phyloP scores from a whole-genome alignment of 331 rosid species.

The Dryas integrifolia region DNA sequence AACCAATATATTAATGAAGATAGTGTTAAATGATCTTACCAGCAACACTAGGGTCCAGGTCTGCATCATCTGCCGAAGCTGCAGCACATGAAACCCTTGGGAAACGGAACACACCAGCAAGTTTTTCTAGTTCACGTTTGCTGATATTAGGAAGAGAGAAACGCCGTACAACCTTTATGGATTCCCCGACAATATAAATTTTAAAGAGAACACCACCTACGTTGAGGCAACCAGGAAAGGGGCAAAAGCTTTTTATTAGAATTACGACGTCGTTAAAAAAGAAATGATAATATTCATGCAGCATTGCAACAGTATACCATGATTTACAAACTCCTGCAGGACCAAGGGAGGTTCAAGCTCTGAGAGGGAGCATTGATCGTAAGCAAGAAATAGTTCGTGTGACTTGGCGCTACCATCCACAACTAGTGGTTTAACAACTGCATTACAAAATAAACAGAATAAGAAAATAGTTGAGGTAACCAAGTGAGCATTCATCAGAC shows the following conservation, averaged over 20 bases:
- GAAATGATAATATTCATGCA: background rate
- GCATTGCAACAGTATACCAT: constrained; percentile 51
- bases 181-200: constrained; percentile 67
- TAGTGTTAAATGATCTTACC: constrained; percentile 44
- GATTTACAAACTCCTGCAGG: constrained; percentile 86
- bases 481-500: background rate
- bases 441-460: constrained; percentile 22
- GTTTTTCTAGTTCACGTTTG: constrained; percentile 55
- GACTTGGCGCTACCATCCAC: constrained; percentile 86
- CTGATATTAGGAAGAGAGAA: constrained; percentile 80
- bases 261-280: background rate
- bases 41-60: constrained; percentile 72
- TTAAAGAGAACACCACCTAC: constrained; percentile 79
- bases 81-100: constrained; percentile 87
- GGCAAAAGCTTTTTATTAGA: background rate
- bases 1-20: background rate
- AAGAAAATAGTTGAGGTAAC: background rate
- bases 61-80: constrained; percentile 83
- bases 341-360: constrained; percentile 85
- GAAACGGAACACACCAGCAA: constrained; percentile 59
- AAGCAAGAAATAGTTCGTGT: constrained; percentile 76
- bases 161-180: constrained; percentile 73
- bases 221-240: background rate
- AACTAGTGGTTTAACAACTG: constrained; percentile 80
- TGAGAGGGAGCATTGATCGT: constrained; percentile 68